Base-by-base conservation (phyloP, 768 basidiomycete species). In the Tremella mesenterica region DNA sequence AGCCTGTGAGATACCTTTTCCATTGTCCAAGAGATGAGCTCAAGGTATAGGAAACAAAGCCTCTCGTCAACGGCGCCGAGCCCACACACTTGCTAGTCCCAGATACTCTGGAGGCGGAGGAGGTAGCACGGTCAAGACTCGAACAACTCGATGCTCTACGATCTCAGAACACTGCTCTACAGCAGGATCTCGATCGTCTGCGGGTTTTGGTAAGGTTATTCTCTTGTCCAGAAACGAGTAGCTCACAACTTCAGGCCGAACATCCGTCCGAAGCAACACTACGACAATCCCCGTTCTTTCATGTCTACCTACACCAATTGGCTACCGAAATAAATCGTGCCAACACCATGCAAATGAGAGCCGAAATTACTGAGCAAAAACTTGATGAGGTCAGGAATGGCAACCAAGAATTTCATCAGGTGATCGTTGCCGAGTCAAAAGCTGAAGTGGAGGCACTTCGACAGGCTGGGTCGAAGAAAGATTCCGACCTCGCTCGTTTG, bases 241-340 rank as follows among this genome's bases (percentile, higher is more conserved):
- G n/a, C 7, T 58, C n/a, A n/a, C n/a, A 7, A 18, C 21, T 8
- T 26, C 29, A 65, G 64, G 61, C 58, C 7, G 31, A 64, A 28
- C 62, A 68, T 46, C 71, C 71, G 8, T 53, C 69, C 4, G 69
- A 73, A 46, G 38, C 46, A 1, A 53, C 49, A 26, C 50, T 73
- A 10, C 53, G 65, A 10, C 53, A 57, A 14, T 61, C 65, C n/a
- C 67, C 65, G 7, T 65, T 69, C 48, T 87, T 85, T 69, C 81
- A 79, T 60, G 64, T 76, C 13, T 75, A 88, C 21, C 62, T 81
- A 29, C 77, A 81, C 5, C 81, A 83, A 48, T 74, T 81, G 2
- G 76, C 79, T 2, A 72, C 71, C 10, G 58, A 62, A 10, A 53
- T 50, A 30, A 69, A 83, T 27, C 77, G 80, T 48, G 73, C 75